phyloP scores from a whole-genome alignment of 805 yeast species.

The Cephaloascus fragrans region DNA sequence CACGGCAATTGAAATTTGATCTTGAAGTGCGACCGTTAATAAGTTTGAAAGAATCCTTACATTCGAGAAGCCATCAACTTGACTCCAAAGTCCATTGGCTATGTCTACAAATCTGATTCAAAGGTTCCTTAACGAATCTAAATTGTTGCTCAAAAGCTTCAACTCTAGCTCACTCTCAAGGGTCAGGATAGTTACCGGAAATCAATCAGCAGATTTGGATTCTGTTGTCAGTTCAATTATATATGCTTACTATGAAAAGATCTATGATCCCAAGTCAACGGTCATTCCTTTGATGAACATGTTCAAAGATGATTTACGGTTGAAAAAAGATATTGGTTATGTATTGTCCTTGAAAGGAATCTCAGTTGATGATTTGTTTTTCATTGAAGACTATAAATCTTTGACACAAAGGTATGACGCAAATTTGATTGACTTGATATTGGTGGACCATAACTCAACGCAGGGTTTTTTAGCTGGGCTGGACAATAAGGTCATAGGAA shows the following conservation, averaged over 20 bases:
- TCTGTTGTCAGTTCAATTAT: constrained; percentile 72
- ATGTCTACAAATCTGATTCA: too few species aligned
- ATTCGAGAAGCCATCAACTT: too few species aligned
- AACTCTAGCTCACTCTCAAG: too few species aligned
- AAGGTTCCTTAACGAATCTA: too few species aligned
- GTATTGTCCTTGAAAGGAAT: constrained; percentile 42
- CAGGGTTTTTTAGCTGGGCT: constrained; percentile 35
- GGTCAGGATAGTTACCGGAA: constrained; percentile 54
- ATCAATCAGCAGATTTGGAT: constrained; percentile 83
- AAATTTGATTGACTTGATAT: constrained; percentile 29
- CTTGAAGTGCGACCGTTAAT: too few species aligned
- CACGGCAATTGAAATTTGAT: too few species aligned
- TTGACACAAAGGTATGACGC: constrained; percentile 7
- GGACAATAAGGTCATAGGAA: constrained; percentile 32
- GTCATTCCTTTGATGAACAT: constrained; percentile 73
- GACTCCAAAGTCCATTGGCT: too few species aligned
- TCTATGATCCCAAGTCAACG: constrained; percentile 17
- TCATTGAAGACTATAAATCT: constrained; percentile 53
- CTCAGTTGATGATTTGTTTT: constrained; percentile 40
- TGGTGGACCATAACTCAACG: constrained; percentile 79
- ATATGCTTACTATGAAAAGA: constrained; percentile 50
- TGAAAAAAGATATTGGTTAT: constrained; percentile 62
- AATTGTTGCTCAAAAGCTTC: too few species aligned
- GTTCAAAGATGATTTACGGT: constrained; percentile 48
- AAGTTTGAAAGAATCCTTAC: too few species aligned